These are phyloP conservation scores for Lasiosphaeria miniovina DNA, from an alignment of 495 filamentous ascomycete genomes.

Conservation along the genomic window DNA sequence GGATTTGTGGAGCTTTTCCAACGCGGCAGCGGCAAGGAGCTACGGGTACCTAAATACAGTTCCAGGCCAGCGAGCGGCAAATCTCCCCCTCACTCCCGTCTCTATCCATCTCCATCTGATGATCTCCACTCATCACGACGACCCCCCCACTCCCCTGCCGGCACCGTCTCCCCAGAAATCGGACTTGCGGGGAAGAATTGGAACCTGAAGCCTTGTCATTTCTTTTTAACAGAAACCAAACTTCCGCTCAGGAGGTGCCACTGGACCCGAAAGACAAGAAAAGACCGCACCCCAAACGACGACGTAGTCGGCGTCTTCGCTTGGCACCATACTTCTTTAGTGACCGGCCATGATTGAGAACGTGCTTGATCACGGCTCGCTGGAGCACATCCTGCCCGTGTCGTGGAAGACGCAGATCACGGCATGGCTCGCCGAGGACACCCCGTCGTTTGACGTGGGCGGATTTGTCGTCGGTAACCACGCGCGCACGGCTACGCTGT, in stretches of 20 bases:
- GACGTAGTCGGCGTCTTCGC: background rate
- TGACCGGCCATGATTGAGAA: conserved; percentile 32
- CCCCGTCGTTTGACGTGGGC: conserved; percentile 92
- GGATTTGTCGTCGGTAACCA: conserved; percentile 91
- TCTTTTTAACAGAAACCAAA: too few species aligned
- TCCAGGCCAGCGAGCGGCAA: too few species aligned
- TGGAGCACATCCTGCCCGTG: conserved; percentile 77
- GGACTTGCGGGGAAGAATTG: too few species aligned
- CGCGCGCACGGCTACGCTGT: conserved; percentile 71
- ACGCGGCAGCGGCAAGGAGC: too few species aligned
- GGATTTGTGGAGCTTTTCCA: too few species aligned
- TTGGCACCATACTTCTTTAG: background rate
- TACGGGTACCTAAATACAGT: too few species aligned
- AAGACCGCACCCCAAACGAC: background rate
- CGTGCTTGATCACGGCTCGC: conserved; percentile 62
- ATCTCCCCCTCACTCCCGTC: conserved; percentile 8
- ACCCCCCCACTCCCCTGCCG: background rate
- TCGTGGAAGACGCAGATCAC: conserved; percentile 79
- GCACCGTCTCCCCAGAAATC: background rate
- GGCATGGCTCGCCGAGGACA: conserved; percentile 90
- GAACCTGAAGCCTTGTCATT: too few species aligned
- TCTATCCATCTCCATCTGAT: background rate
- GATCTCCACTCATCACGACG: conserved; percentile 3
- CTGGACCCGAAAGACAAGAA: background rate
- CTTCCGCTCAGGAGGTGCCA: too few species aligned